Evolutionary conservation across 352 stramenopile genomes (phyloP), one percentile per base, ranked within the genome.

Genomic region (Globisporangium cylindrosporum): DNA sequence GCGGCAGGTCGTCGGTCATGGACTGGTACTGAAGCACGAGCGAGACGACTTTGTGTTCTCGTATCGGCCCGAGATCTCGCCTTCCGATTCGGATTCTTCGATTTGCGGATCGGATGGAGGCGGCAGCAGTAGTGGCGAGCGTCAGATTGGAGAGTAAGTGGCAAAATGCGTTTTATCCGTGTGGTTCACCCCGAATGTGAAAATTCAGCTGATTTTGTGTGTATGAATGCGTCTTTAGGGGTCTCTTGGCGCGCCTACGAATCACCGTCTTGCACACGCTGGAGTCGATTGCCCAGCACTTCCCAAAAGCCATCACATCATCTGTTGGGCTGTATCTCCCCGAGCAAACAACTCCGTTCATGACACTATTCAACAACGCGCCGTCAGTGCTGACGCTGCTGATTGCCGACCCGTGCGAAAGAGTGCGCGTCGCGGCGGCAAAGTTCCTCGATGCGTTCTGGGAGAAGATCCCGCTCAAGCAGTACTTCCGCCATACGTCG

Each of bases 401-500:
- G 7, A 79, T 96, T 18, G 80, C 84, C 2, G 88, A 96, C 57
- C 86, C 86, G 22, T 91, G 83, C 48, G 88, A 96, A 36, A 87
- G 81, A 53, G 86, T 84, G 34, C 85, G 86, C 0, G 79, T 93
- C 53, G 79, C 78, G 8, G 86, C 83, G 8, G 81, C 82, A n/a
- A 91, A 88, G 70, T 93, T 93, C 61, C 73, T 96, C 48, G 88
- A 96, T n/a, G 70, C 73, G 10, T 85, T 93, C 51, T 94, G 86
- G 85, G 83, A 92, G 49, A 86, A 92, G 66, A 89, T 94, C 32
- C 86, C 86, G 22, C 53, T 94, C 27, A 92, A 92, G 73, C 75
- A 90, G 64, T 94, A 92, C 67, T 93, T 94, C 54, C 81, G 86
- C 29, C 81, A 85, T 55, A 65, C 73, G 20, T 82, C 74, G 3